Base-by-base conservation (phyloP, 495 filamentous ascomycete genomes). In the Hypomontagnella submonticulosa region DNA sequence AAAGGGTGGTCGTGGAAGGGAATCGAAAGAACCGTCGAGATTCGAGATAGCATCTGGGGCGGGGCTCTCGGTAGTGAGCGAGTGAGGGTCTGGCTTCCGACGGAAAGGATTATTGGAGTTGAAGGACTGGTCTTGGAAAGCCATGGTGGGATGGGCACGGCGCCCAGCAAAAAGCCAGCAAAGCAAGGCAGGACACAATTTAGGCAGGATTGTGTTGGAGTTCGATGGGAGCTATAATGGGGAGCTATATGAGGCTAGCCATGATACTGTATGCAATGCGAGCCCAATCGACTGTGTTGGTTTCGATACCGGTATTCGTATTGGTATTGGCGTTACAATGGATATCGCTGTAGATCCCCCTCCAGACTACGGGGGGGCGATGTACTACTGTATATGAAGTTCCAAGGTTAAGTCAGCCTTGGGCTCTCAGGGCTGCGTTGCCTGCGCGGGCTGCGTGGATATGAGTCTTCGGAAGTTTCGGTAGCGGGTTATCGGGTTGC, bases 81-180 rank as follows among this genome's bases (percentile, higher is more conserved):
- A 43, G 12, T 60, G 46, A 49, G 43, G 32, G 62, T 54, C 44
- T 4, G 66, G 56, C 70, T 77, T 79, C 55, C 79, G 75, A 34
- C 80, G 78, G 57, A 82, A 82, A 4, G 80, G 80, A 61, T 82
- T 82, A 65, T 81, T 82, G 57, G 80, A 77, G 33, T 62, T 69
- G 50, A 82, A 72, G 16, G 77, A 64, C 20, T 57, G 65, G 34
- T 69, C 66, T 69, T 57, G 37, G 13, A 58, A 54, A 67, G 64
- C 48, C 54, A 63, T 67, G 55, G 30, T 60, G 37, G 62, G 52
- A 69, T 71, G 15, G 36, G 23, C 56, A 3, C 7, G 15, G 16
- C 4, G 13, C 50, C 42, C 16, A 37, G 51, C 44, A 36, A 53
- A 46, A n/a, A n/a, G n/a, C n/a, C n/a, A n/a, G 57, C 51, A 27